Evolutionary conservation across 2,329 filamentous ascomycete species (phyloP).

Genomic region (Scedosporium aurantiacum): DNA sequence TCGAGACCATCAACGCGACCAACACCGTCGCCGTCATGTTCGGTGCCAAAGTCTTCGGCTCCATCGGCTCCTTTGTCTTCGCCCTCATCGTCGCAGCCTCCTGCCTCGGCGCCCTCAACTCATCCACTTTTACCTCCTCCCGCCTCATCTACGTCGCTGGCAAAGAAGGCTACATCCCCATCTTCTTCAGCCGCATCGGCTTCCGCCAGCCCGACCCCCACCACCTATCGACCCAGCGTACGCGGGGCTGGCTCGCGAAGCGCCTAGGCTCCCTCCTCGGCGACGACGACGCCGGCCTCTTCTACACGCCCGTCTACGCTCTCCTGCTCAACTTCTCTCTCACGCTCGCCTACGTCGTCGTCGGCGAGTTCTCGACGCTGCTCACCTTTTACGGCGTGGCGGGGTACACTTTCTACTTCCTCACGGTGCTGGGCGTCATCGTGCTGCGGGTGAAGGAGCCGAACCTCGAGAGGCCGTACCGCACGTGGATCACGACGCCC

Average conservation of each 20-base stretch:
- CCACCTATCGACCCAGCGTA: conserved; percentile 30
- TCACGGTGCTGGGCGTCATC: conserved; percentile 87
- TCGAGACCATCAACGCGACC: conserved; percentile 66
- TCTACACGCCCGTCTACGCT: conserved; percentile 89
- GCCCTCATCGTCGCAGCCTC: conserved; percentile 83
- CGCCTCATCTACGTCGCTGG: conserved; percentile 88
- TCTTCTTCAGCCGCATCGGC: conserved; percentile 73
- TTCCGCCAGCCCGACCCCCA: conserved; percentile 34
- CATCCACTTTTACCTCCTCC: conserved; percentile 84
- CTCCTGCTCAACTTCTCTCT: conserved; percentile 70
- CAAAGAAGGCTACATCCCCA: conserved; percentile 87
- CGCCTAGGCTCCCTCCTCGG: conserved; percentile 53
- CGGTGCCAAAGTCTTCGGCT: conserved; percentile 79
- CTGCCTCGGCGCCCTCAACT: conserved; percentile 91
- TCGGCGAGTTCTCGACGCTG: conserved; percentile 84
- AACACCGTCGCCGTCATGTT: conserved; percentile 97
- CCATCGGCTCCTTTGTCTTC: conserved; percentile 68
- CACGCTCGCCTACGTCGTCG: conserved; percentile 65
- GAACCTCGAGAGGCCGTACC: conserved; percentile 78
- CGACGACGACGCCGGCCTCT: conserved; percentile 69
- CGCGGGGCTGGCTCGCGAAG: conserved; percentile 46
- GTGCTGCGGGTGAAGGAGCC: conserved; percentile 82
- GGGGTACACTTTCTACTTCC: conserved; percentile 94
- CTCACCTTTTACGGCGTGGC: conserved; percentile 97
- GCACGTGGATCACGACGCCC: conserved; percentile 92